Base-by-base conservation (phyloP, 768 basidiomycete genomes). In the Albatrellus ellisii region DNA sequence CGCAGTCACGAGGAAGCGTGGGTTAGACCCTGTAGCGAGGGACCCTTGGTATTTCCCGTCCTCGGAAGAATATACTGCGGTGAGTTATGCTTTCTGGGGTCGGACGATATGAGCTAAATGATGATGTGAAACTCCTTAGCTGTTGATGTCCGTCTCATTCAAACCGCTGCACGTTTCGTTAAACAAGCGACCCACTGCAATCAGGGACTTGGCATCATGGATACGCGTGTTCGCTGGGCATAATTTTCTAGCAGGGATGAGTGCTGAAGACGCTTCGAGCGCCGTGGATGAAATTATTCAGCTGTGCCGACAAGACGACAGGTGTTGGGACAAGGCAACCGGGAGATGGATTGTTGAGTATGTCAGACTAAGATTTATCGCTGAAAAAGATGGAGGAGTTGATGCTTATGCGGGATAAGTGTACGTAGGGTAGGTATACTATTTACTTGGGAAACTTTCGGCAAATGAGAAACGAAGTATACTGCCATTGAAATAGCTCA, bases 41-140 rank as follows among this genome's bases (percentile, higher is more conserved):
- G 87, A 91, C 53, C 88, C 88, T 0, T 90, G 85, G 85, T 87
- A 75, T 62, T 89, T 87, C 54, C 88, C 88, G 4, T 78, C 78
- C 0, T 66, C 67, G 9, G 67, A 72, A 22, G 75, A 82, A 45
- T 88, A 90, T 41, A 36, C 4, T 17, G n/a, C n/a, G n/a, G n/a
- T n/a, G n/a, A n/a, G n/a, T n/a, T n/a, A n/a, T n/a, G n/a, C n/a
- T n/a, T n/a, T n/a, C n/a, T n/a, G n/a, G n/a, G n/a, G n/a, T n/a
- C n/a, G n/a, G n/a, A n/a, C n/a, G n/a, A n/a, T n/a, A n/a, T n/a
- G n/a, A n/a, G n/a, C n/a, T n/a, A n/a, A n/a, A n/a, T n/a, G n/a
- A n/a, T n/a, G n/a, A n/a, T n/a, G n/a, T n/a, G n/a, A n/a, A n/a
- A n/a, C n/a, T n/a, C n/a, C n/a, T n/a, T 26, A 15, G 8, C 22